Evolutionary conservation across 176 grass and related monocot species (phyloP), one percentile per base, ranked within the genome.

Genomic region (Juncus effusus): DNA sequence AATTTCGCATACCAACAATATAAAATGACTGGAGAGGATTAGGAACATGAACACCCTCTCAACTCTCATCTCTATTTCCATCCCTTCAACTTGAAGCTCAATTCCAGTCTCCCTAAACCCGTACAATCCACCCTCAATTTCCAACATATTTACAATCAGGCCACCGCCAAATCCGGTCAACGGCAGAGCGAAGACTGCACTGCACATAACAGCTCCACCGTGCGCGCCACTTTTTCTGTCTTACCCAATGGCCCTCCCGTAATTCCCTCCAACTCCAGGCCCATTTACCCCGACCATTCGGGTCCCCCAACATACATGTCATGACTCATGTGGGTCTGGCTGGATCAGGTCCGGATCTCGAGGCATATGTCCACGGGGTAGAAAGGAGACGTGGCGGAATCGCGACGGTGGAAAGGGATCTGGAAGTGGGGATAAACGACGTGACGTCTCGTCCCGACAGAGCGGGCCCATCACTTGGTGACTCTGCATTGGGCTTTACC

Each of bases 381-480:
- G 42, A 5, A 40, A n/a, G 0, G 74, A 69, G 40, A 77, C 62
- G 54, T 77, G 75, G 54, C 63, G 13, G 3, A 4, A 39, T 10
- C 16, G 0, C 14, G 68, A 41, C 62, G 63, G 64, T 51, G 1
- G 10, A 41, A 57, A 35, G 2, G 28, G 75, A 69, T 77, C 75
- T 38, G 54, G 36, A 77, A 69, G 62, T 77, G 62, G 8, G 7
- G 67, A 38, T 51, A 16, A 53, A 54, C 41, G 79, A 82, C 58
- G 79, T 82, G 79, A 76, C 73, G 79, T 82, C 64, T 63, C 64
- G 71, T 81, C 78, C 42, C 78, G 71, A 82, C 79, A 77, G 80
- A 58, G 71, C 66, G 57, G 72, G 42, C 56, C 63, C 73, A 76
- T 47, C 60, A 60, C 77, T 59, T 40, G 11, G 4, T 56, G 28